Evolutionary conservation across 768 basidiomycete species (phyloP).

Genomic region (Coprinellus micaceus): DNA sequence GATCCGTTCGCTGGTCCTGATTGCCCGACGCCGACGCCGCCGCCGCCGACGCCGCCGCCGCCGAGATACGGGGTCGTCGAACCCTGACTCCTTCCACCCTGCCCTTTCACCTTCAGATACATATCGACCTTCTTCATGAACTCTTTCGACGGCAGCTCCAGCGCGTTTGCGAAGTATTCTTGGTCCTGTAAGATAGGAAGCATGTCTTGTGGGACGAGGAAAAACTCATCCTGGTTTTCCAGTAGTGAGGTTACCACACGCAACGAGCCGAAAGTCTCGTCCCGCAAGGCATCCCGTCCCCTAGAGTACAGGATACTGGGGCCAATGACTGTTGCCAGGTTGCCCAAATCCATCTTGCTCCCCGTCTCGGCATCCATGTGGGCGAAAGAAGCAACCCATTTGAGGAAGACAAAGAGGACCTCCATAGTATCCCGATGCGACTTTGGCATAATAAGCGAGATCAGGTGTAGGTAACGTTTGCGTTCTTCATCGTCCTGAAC

Average conservation of each 20-base stretch:
- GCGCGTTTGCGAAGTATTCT: conserved; percentile 82
- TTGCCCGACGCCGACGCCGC: not conserved
- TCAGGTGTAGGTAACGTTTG: conserved; percentile 77
- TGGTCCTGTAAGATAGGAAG: conserved; percentile 82
- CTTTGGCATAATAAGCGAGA: conserved; percentile 85
- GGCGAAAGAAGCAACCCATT: conserved; percentile 99
- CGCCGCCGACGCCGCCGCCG: no score
- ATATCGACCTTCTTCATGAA: conserved; percentile 93
- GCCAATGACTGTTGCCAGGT: conserved; percentile 94
- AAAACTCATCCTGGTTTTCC: conserved; percentile 94
- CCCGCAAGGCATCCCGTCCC: conserved; percentile 79
- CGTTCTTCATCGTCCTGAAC: conserved; percentile 70
- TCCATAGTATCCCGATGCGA: conserved; percentile 96
- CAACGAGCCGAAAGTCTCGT: conserved; percentile 91
- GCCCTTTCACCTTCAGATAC: conserved; percentile 73
- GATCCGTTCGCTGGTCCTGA: conserved; percentile 2
- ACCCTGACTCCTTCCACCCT: conserved; percentile 3
- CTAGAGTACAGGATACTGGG: conserved; percentile 96
- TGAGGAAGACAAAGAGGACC: conserved; percentile 95
- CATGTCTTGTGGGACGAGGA: conserved; percentile 91
- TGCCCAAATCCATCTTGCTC: conserved; percentile 96
- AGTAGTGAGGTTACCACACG: conserved; percentile 81
- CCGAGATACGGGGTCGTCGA: conserved; percentile 7
- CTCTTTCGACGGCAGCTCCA: conserved; percentile 92
- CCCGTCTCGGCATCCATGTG: conserved; percentile 97